A percentile compares a stretch with the other conserved stretches of the same genome.
These are phyloP conservation scores for Starmerella stigmatis DNA, from an alignment of 805 yeast species.

Conservation along the genomic window DNA sequence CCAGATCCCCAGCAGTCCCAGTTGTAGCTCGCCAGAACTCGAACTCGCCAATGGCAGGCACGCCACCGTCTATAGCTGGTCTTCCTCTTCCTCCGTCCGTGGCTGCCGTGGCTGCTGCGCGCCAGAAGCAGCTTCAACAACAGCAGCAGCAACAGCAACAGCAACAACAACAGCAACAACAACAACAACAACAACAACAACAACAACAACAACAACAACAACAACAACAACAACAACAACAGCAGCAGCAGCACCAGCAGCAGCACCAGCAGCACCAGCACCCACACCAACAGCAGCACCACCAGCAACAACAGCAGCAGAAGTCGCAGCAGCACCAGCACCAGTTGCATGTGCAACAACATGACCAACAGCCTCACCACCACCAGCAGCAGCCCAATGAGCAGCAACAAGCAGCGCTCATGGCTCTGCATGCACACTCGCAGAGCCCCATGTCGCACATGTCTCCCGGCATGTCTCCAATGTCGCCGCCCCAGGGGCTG, in stretches of 20 bases:
- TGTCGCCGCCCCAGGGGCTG: background rate
- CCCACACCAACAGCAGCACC: constrained; percentile 11
- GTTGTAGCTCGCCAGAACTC: background rate
- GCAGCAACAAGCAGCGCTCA: constrained; percentile 13
- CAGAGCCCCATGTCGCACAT: background rate
- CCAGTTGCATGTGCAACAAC: constrained; percentile 13
- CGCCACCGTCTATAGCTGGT: constrained; percentile 24
- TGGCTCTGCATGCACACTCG: background rate
- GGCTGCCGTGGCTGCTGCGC: constrained; percentile 23
- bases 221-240: constrained; percentile 9
- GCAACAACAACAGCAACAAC: constrained; percentile 19
- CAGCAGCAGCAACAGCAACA: constrained; percentile 20
- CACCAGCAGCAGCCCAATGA: constrained; percentile 11
- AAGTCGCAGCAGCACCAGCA: constrained; percentile 14
- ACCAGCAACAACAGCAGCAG: constrained; percentile 1
- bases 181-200: constrained; percentile 15
- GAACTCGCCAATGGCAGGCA: background rate
- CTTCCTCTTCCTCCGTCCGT: constrained; percentile 26
- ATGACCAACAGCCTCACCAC: background rate
- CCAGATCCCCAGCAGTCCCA: background rate
- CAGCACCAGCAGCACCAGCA: constrained; percentile 9
- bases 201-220: constrained; percentile 8
- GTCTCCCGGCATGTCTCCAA: background rate
- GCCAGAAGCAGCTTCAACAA: constrained; percentile 6
- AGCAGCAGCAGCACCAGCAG: constrained; percentile 16